These are phyloP conservation scores for Camelina hispida DNA, from an alignment of 345 rosid species.

Conservation along the genomic window DNA sequence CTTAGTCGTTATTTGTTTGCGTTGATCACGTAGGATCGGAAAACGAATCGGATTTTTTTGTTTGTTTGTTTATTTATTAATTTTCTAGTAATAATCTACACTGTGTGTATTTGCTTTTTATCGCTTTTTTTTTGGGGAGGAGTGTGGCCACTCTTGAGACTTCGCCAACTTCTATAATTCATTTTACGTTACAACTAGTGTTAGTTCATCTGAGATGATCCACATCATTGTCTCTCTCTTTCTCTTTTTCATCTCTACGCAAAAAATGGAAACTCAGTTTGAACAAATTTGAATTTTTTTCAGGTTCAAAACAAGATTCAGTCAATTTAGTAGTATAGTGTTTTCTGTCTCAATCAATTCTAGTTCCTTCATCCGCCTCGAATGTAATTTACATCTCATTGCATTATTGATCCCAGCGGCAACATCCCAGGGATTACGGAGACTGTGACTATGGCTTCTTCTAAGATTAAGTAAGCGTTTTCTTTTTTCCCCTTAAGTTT, in stretches of 20 bases:
- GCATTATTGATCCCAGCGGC: too few species aligned
- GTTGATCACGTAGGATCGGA: slow-evolving; percentile 8
- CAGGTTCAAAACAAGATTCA: not conserved
- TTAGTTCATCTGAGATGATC: slow-evolving; percentile 18
- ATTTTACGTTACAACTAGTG: slow-evolving; percentile 25
- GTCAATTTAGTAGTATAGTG: not conserved
- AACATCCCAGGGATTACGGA: not conserved
- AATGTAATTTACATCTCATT: not conserved
- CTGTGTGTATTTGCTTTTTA: not conserved
- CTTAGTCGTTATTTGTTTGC: too few species aligned
- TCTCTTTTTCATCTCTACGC: slow-evolving; percentile 32
- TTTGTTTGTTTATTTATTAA: not conserved
- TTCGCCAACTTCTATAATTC: slow-evolving; percentile 38
- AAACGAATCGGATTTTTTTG: slow-evolving; percentile 31
- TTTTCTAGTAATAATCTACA: not conserved
- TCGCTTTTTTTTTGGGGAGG: slow-evolving; percentile 15
- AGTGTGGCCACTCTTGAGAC: slow-evolving; percentile 38
- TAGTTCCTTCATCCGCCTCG: not conserved
- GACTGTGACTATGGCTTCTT: slow-evolving; percentile 41
- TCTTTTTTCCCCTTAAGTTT: too few species aligned
- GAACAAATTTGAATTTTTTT: not conserved
- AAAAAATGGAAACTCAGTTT: not conserved
- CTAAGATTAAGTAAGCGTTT: slow-evolving; percentile 37
- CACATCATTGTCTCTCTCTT: slow-evolving; percentile 22
- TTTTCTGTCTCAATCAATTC: slow-evolving; percentile 15